A percentile compares a stretch with the other conserved stretches of the same genome.
Conservation (phyloP, 306 rosid genomes). For the Cucumis melo region DNA sequence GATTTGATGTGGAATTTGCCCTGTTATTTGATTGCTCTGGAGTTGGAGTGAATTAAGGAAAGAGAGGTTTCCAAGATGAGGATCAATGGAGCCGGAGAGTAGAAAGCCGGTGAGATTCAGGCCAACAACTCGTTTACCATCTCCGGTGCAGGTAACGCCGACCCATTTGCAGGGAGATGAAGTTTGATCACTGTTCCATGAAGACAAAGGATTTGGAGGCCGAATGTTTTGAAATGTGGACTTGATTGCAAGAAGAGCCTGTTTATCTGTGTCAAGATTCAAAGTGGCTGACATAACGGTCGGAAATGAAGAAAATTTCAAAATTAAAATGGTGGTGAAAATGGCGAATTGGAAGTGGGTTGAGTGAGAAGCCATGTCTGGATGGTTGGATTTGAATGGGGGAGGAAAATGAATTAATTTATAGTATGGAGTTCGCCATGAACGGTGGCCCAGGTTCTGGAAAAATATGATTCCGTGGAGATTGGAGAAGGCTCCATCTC, state of each 20-base stretch:
- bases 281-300: not conserved
- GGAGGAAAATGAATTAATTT: not conserved
- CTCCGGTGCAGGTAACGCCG: constrained; percentile 36
- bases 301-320: not conserved
- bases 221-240: constrained; percentile 18
- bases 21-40: constrained; percentile 29
- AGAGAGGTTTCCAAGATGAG: constrained; percentile 41
- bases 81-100: constrained; percentile 37
- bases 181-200: constrained; percentile 20
- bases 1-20: constrained; percentile 42
- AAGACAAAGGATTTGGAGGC: constrained; percentile 3
- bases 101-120: constrained; percentile 31
- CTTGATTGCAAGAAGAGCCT: constrained; percentile 43
- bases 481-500: not conserved
- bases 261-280: constrained; percentile 32
- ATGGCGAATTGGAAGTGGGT: constrained; percentile 8
- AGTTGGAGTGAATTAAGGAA: constrained; percentile 38
- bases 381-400: not conserved
- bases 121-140: constrained; percentile 25
- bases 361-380: constrained; percentile 19
- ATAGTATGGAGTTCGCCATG: not conserved
- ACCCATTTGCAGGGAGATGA: constrained; percentile 54
- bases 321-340: not conserved
- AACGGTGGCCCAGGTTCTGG: not conserved
- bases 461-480: not conserved